Evolutionary conservation across 23 red algal species (phyloP), one percentile per base, ranked within the genome.

Genomic region (Rhodosorus marinus): DNA sequence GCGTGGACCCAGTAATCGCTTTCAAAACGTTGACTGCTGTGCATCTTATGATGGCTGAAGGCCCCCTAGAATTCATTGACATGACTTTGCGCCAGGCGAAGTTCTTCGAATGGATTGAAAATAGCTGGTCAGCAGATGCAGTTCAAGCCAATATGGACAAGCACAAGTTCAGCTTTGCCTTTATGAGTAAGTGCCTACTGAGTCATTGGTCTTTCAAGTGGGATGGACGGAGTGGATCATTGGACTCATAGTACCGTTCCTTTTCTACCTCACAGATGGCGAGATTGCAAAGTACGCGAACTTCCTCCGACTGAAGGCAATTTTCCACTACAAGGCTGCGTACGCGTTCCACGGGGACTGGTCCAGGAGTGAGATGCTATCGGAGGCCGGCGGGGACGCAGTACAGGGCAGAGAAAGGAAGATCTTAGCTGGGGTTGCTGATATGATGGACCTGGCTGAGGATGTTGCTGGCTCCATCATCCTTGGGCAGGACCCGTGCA

Each of bases 21-120:
- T 54, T 83, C 57, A 51, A 67, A 31, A 38, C 52, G 0, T 40
- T 83, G 25, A 64, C 65, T 6, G 63, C 74, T 56, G 23, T 72
- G 4, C 78, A 83, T 50, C 62, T 62, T 52, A 49, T 83, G n/a
- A 70, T 83, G 23, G 42, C 74, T 7, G 66, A 83, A 17, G 78
- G 78, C 8, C 54, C 51, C 26, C 59, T 59, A 11, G 49, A 22
- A 31, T 23, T 83, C 2, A 31, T 83, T 3, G 57, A 15, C 6
- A 47, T 35, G 8, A 52, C 69, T 42, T 31, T 61, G 28, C 63
- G 67, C 40, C 67, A 83, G 26, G 78, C 73, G 20, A 70, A 60
- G 33, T 83, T 83, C 28, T 45, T 83, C 58, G 66, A 70, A 5
- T 83, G 78, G 78, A 43, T 55, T 6, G 47, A 59, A n/a, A 38